Evolutionary conservation across 352 stramenopile species (phyloP).

Genomic region (Phytophthora nicotianae): DNA sequence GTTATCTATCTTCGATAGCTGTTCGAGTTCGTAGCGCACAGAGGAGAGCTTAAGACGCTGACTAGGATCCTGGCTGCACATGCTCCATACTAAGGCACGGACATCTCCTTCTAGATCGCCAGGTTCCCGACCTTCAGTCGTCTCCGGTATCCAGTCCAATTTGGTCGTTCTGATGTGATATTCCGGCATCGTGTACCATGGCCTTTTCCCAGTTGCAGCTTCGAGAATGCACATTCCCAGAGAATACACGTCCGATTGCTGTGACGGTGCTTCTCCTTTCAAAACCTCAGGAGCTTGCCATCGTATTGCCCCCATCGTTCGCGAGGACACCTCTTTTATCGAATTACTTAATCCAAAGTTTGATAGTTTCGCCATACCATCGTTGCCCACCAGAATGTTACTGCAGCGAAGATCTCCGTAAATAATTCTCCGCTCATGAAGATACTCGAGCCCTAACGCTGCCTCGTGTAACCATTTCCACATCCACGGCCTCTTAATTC

Average conservation of each 20-base stretch:
- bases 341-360: slow-evolving; percentile 9
- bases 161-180: neutral
- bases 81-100: slow-evolving; percentile 10
- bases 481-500: neutral
- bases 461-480: slow-evolving; percentile 22
- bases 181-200: neutral
- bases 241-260: slow-evolving; percentile 26
- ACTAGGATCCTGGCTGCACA: slow-evolving; percentile 10
- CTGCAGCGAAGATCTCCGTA: slow-evolving; percentile 9
- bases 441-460: slow-evolving; percentile 4
- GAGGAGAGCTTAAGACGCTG: neutral
- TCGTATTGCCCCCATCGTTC: neutral
- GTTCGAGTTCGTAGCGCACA: slow-evolving; percentile 1
- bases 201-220: slow-evolving; percentile 6
- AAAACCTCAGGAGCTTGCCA: slow-evolving; percentile 28
- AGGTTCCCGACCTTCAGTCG: neutral
- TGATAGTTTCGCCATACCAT: slow-evolving; percentile 6
- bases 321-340: neutral
- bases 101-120: neutral
- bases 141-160: neutral
- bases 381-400: slow-evolving; percentile 9
- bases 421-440: slow-evolving; percentile 9
- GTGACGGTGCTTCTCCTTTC: neutral
- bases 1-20: neutral
- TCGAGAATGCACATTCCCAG: slow-evolving; percentile 35